A percentile compares a stretch with the other conserved stretches of the same genome.
These are phyloP conservation scores for Thermomucor indicae-seudaticae DNA, from an alignment of 371 early-diverging fungal genomes.

Conservation along the genomic window DNA sequence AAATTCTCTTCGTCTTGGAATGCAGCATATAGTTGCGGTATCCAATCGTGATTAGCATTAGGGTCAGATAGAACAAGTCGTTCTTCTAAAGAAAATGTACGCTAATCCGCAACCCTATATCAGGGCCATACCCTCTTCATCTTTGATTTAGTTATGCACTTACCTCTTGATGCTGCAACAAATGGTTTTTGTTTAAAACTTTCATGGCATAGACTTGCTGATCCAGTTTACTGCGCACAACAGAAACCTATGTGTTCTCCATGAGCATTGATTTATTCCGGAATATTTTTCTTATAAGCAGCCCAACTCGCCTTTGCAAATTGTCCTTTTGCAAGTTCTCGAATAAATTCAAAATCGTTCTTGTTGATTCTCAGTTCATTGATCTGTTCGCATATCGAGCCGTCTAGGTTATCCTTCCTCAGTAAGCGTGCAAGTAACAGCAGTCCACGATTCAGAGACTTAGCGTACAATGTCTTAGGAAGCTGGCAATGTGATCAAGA, in stretches of 20 bases:
- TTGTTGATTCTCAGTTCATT: constrained; percentile 65
- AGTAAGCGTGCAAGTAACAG: no score
- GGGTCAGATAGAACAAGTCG: constrained; percentile 75
- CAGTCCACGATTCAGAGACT: no score
- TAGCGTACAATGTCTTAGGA: no score
- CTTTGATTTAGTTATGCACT: constrained; percentile 24
- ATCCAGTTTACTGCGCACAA: constrained; percentile 31
- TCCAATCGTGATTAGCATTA: constrained; percentile 70
- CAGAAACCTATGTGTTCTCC: constrained; percentile 17
- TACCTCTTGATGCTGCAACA: constrained; percentile 74
- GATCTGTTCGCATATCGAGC: constrained; percentile 50
- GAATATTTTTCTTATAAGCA: neutral
- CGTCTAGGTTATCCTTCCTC: no score
- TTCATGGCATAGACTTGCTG: constrained; percentile 94
- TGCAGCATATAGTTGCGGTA: constrained; percentile 78
- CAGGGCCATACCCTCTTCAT: neutral
- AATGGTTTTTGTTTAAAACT: constrained; percentile 81
- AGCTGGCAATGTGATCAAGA: no score
- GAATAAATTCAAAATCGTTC: constrained; percentile 83
- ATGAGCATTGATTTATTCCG: neutral
- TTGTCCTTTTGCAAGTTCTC: constrained; percentile 87
- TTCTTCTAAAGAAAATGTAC: constrained; percentile 90
- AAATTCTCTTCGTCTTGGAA: constrained; percentile 89
- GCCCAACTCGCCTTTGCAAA: constrained; percentile 75
- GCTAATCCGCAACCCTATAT: constrained; percentile 28